Base-by-base conservation (phyloP, 1,284 basidiomycete genomes). In the Crucibulum parvulum region DNA sequence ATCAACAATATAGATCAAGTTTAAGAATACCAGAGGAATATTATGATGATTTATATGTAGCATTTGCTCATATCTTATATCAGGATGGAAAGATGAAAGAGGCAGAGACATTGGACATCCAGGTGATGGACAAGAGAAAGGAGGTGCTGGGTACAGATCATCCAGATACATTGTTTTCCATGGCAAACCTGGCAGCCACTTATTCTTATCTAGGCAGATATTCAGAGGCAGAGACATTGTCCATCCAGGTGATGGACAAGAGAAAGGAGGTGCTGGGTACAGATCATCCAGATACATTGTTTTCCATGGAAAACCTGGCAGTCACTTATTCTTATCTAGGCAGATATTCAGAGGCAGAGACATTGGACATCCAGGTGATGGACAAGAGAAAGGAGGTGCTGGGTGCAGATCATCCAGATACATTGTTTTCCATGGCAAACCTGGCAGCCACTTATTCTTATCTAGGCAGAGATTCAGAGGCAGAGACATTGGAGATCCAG, bases 401-500 rank as follows among this genome's bases (percentile, higher is more conserved):
- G 3, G 51, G 51, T 35, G 10, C 3, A 52, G 51, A 52, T 11
- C 51, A 45, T 51, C 51, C 16, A 39, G 4, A 38, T 16, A 39
- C 50, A 37, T 18, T 36, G 2, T 16, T 2, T 36, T 36, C 37
- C 24, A 41, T 45, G 2, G 51, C 41, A 13, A 43, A 58, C 35
- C 43, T 52, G 7, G 51, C 51, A 52, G 11, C 15, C 10, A 52
- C 24, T 13, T 6, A 52, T 37, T 1, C 1, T 3, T 37, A 37
- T 37, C 51, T 35, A 37, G 51, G 51, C 4, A 52, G 36, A 37
- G 37, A 35, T 18, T 15, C 10, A 37, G 51, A 52, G 7, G 35
- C 57, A 4, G 56, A 55, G n/a, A 38, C 55, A 24, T 18, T 61
- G 9, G 18, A 53, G 6, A 50, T 43, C 36, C 37, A 51, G 48